Evolutionary conservation across 2,329 filamentous ascomycete species (phyloP).

Genomic region (Cercospora nicotianae): DNA sequence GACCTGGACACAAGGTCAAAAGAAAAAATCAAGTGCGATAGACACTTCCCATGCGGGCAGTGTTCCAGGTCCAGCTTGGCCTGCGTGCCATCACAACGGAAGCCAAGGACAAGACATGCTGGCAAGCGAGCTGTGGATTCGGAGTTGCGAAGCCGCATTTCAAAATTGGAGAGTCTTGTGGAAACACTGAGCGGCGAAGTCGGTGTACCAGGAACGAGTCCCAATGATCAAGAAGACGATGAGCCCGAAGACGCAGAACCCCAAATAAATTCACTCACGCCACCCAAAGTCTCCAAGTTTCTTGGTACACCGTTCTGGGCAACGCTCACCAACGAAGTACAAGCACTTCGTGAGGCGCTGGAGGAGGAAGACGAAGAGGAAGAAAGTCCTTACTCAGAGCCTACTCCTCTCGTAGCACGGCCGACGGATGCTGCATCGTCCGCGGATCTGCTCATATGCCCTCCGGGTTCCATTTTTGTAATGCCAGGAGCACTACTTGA

Average conservation of each 20-base stretch:
- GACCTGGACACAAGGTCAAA: background rate
- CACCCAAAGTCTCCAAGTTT: conserved; percentile 29
- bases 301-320: conserved; percentile 37
- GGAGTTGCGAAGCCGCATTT: conserved; percentile 25
- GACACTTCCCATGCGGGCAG: conserved; percentile 26
- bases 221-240: background rate
- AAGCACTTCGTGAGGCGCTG: conserved; percentile 36
- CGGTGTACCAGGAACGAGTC: background rate
- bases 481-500: conserved; percentile 36
- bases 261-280: background rate
- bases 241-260: background rate
- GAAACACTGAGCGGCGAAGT: conserved; percentile 27
- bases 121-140: conserved; percentile 25
- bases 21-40: conserved; percentile 29
- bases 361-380: conserved; percentile 32
- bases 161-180: conserved; percentile 26
- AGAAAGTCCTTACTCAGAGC: background rate
- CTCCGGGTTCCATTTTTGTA: conserved; percentile 34
- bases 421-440: conserved; percentile 3
- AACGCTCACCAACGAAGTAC: conserved; percentile 35
- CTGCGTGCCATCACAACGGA: conserved; percentile 23
- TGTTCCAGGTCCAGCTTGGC: conserved; percentile 20
- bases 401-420: background rate
- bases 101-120: conserved; percentile 22
- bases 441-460: conserved; percentile 34